Evolutionary conservation across 805 yeast species (phyloP), one percentile per base, ranked within the genome.

Genomic region (Huiozyma naganishii): DNA sequence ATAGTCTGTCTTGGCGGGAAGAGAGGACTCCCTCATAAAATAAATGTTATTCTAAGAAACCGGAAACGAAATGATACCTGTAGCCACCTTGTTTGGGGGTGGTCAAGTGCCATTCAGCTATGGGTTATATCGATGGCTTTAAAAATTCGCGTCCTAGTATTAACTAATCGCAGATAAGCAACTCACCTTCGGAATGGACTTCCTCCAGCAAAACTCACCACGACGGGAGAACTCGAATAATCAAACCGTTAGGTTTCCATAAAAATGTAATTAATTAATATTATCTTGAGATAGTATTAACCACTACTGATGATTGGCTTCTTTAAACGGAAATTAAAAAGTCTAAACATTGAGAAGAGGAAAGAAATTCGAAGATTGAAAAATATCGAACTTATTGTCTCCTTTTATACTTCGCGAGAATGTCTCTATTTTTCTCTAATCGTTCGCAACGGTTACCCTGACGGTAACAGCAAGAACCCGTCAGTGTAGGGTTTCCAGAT

Each of bases 261-360:
- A 49, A 52, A 30, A 30, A 43, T 45, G 50, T 52, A 50, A 49
- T 49, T 57, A 61, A 62, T 63, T 62, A 63, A 63, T 62, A 63
- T 61, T 62, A 62, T 62, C 65, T 59, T 60, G 64, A 63, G 67
- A 62, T 61, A 63, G 67, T 62, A 63, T 59, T 63, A 63, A 62
- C 67, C 67, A 62, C 66, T 61, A 63, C 67, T 63, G 67, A 63
- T 62, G 67, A 57, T 59, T 52, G 63, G 55, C 47, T 42, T 51
- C 53, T 58, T 43, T 45, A 49, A 50, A 47, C 48, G 40, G 45
- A 43, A 46, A 48, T 28, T 38, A 48, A 46, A 44, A 33, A 42
- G 37, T 34, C 38, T 42, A 29, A 38, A 36, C 6, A 3, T 17
- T 17, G 23, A 17, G 4, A 17, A 17, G 23, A 17, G 23, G 23